phyloP scores from a whole-genome alignment of 768 basidiomycete genomes.

The Leccinum obscurum region DNA sequence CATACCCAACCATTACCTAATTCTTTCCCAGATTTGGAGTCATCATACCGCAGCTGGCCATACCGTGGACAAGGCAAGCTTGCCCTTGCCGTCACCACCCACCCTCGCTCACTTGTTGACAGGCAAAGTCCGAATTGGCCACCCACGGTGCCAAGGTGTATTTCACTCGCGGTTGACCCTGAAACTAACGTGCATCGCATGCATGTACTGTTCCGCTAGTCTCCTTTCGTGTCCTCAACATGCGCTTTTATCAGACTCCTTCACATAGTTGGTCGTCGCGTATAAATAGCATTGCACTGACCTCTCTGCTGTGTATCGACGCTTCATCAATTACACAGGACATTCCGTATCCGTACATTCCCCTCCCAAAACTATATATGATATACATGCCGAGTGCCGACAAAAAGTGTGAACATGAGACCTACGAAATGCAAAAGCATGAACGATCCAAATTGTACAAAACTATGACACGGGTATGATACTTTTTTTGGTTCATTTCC shows the following conservation, averaged over 20 bases:
- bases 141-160: conserved; percentile 85
- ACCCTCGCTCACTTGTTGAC: conserved; percentile 13
- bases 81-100: not conserved
- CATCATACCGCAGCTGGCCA: conserved; percentile 85
- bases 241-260: conserved; percentile 5
- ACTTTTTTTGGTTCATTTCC: conserved; percentile 24
- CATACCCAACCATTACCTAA: conserved; percentile 7
- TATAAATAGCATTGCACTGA: conserved; percentile 17
- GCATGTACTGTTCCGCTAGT: conserved; percentile 15
- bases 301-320: conserved; percentile 6
- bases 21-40: conserved; percentile 58
- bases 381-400: conserved; percentile 10
- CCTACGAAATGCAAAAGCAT: conserved; percentile 77
- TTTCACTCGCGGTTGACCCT: conserved; percentile 72
- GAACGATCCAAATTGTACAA: conserved; percentile 62
- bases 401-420: conserved; percentile 9
- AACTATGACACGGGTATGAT: conserved; percentile 21
- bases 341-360: not conserved
- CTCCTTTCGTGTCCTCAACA: not conserved
- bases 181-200: conserved; percentile 11
- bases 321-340: not conserved
- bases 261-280: not conserved
- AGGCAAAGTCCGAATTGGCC: conserved; percentile 86
- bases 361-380: conserved; percentile 2
- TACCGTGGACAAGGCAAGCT: conserved; percentile 76